Evolutionary conservation across 2,329 filamentous ascomycete genomes (phyloP).

Genomic region (Fusarium keratoplasticum): DNA sequence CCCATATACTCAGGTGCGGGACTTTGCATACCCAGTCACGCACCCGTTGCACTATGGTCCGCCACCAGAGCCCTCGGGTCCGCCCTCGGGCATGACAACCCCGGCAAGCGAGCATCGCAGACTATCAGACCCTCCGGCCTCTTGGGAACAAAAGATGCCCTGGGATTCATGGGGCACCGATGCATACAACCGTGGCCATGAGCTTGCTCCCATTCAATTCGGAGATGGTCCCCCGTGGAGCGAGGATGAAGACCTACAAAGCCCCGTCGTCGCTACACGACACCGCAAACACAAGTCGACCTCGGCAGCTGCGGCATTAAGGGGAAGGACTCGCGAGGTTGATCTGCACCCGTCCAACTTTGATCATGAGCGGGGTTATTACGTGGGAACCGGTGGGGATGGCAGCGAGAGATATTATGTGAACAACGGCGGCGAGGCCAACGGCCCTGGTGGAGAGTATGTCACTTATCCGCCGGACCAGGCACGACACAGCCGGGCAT

Average conservation of each 20-base stretch:
- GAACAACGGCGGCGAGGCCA: conserved; percentile 74
- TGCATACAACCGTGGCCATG: conserved; percentile 71
- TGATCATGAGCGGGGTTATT: conserved; percentile 73
- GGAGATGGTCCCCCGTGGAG: conserved; percentile 92
- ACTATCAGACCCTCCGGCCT: conserved; percentile 83
- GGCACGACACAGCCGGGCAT: conserved; percentile 66
- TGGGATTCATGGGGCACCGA: conserved; percentile 69
- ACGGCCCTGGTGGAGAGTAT: conserved; percentile 82
- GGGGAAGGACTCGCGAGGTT: conserved; percentile 59
- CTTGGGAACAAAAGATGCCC: conserved; percentile 77
- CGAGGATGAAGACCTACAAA: conserved; percentile 94
- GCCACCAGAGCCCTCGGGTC: conserved; percentile 76
- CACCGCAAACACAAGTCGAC: conserved; percentile 88
- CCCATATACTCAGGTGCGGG: conserved; percentile 88
- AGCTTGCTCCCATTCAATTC: conserved; percentile 85
- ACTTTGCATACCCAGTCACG: conserved; percentile 88
- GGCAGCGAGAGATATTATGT: conserved; percentile 81
- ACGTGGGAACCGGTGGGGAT: conserved; percentile 74
- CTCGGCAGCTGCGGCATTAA: conserved; percentile 59
- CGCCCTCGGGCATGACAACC: conserved; percentile 84
- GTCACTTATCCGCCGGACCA: conserved; percentile 80
- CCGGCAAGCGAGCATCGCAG: conserved; percentile 83
- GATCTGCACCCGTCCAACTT: conserved; percentile 62
- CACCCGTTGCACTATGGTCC: conserved; percentile 96
- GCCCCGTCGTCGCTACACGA: conserved; percentile 85